These are phyloP conservation scores for Fereydounia khargensis DNA, from an alignment of 1,284 basidiomycete genomes.

Conservation along the genomic window DNA sequence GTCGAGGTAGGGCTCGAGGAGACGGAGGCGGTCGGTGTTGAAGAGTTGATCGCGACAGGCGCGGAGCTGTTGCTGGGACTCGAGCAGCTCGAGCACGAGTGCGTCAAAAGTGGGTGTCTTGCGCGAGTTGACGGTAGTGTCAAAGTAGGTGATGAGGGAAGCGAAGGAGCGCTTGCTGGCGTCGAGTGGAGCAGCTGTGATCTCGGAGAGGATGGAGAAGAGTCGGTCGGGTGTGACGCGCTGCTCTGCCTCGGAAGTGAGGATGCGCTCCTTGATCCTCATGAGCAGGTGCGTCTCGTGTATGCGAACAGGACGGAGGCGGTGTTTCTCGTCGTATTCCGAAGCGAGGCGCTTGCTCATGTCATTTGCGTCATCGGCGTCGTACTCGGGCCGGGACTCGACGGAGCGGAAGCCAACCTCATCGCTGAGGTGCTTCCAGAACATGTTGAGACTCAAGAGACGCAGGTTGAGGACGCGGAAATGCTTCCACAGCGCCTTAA, in stretches of 20 bases:
- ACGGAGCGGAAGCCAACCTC: constrained; percentile 13
- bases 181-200: constrained; percentile 58
- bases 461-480: constrained; percentile 16
- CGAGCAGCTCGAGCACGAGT: constrained; percentile 29
- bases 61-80: constrained; percentile 58
- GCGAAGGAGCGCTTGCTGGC: constrained; percentile 52
- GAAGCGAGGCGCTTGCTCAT: too few relatives aligned
- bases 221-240: constrained; percentile 61
- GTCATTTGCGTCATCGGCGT: constrained; percentile 39
- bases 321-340: constrained; percentile 36
- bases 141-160: too few relatives aligned
- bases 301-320: constrained; percentile 56
- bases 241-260: constrained; percentile 58
- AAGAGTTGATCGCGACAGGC: constrained; percentile 11
- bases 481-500: constrained; percentile 36
- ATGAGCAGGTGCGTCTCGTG: constrained; percentile 35
- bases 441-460: constrained; percentile 16
- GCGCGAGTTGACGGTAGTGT: constrained; percentile 47
- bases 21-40: constrained; percentile 60
- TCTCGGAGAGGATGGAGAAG: constrained; percentile 61
- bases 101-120: constrained; percentile 39
- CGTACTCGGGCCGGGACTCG: constrained; percentile 15
- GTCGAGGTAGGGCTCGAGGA: constrained; percentile 61
- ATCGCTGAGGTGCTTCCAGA: constrained; percentile 19
- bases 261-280: constrained; percentile 58